phyloP scores from a whole-genome alignment of 2,329 filamentous ascomycete genomes.

The Sporothrix phasma region DNA sequence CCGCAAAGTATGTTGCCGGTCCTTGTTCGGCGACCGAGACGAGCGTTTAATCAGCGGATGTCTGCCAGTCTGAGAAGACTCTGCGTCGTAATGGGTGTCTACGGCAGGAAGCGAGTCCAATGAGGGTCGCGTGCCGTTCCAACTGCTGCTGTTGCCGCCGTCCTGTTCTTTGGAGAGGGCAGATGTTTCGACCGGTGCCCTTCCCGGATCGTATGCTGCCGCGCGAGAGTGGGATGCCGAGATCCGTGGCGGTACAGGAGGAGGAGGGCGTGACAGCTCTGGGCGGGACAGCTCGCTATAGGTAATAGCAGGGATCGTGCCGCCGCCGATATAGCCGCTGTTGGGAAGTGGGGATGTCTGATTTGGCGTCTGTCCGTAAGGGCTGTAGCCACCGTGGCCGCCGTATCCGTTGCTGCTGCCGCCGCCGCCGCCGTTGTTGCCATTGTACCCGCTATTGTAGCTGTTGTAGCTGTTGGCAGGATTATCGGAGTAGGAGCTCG shows the following conservation, averaged over 20 bases:
- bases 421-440: neutral
- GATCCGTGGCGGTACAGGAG: conserved; percentile 36
- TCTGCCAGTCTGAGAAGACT: neutral
- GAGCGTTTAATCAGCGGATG: conserved; percentile 11
- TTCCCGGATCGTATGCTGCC: conserved; percentile 39
- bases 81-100: neutral
- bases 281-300: conserved; percentile 73
- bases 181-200: conserved; percentile 28
- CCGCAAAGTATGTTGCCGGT: conserved; percentile 48
- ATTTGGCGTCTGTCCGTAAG: neutral
- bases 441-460: neutral
- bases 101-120: neutral
- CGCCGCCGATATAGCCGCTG: conserved; percentile 61
- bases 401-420: neutral
- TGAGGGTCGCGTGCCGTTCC: neutral
- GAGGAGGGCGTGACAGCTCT: conserved; percentile 35
- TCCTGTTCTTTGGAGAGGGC: neutral
- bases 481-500: neutral
- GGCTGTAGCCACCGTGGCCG: neutral
- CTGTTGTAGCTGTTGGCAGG: neutral
- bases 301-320: conserved; percentile 69
- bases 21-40: conserved; percentile 44
- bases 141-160: neutral
- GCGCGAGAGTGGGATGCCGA: conserved; percentile 37
- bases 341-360: neutral